Evolutionary conservation across 2,329 filamentous ascomycete genomes (phyloP).

Genomic region (Botryotinia convoluta): DNA sequence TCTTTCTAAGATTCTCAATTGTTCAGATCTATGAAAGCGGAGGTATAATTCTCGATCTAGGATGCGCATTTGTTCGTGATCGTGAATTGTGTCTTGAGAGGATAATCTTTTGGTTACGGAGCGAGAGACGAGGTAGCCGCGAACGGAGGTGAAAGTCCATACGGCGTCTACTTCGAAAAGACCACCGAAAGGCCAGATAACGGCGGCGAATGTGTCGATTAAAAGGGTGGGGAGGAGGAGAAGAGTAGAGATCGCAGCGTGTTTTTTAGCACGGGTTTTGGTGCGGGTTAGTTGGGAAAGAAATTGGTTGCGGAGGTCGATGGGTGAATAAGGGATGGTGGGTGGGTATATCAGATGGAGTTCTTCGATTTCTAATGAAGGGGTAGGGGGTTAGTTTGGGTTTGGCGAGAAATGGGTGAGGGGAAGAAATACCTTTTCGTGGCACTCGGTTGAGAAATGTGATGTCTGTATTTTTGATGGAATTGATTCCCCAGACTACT

Average conservation of each 20-base stretch:
- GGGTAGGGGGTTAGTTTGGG: background rate
- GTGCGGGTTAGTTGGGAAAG: background rate
- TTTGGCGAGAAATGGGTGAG: background rate
- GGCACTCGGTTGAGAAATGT: conserved; percentile 23
- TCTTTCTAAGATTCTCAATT: background rate
- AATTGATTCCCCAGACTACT: conserved; percentile 19
- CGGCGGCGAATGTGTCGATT: conserved; percentile 28
- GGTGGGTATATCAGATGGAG: background rate
- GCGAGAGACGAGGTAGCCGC: conserved; percentile 21
- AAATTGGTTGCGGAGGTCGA: background rate
- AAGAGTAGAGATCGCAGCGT: conserved; percentile 1
- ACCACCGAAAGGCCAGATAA: conserved; percentile 39
- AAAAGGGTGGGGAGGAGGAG: conserved; percentile 9
- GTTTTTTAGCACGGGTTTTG: background rate
- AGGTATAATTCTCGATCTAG: conserved; percentile 4
- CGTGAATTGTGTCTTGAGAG: background rate
- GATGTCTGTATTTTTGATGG: conserved; percentile 24
- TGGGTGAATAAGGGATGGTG: background rate
- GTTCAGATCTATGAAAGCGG: background rate
- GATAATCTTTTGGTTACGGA: background rate
- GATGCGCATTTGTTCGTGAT: background rate
- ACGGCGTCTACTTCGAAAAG: conserved; percentile 37
- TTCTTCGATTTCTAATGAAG: conserved; percentile 1
- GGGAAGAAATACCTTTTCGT: conserved; percentile 18
- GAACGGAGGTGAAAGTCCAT: conserved; percentile 36